A percentile compares a stretch with the other conserved stretches of the same genome.
phyloP scores from a whole-genome alignment of 768 basidiomycete genomes.

The Cytidiella melzeri region DNA sequence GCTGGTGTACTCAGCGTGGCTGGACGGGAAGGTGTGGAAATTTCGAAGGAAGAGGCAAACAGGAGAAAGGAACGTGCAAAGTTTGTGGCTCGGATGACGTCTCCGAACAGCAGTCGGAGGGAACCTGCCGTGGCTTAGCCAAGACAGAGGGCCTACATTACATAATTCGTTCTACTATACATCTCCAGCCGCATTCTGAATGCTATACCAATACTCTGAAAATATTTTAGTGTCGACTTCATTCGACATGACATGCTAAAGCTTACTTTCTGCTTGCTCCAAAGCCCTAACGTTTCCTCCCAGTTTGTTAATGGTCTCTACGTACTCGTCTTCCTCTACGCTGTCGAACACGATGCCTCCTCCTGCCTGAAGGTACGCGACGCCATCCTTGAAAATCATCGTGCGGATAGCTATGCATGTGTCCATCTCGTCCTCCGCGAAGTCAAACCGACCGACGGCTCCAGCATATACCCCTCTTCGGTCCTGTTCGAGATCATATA shows the following conservation, averaged over 20 bases:
- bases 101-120: neutral
- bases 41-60: constrained; percentile 30
- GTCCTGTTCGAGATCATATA: constrained; percentile 82
- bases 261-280: constrained; percentile 83
- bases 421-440: constrained; percentile 92
- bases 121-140: neutral
- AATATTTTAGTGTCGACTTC: constrained; percentile 15
- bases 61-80: constrained; percentile 7
- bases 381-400: constrained; percentile 93
- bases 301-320: constrained; percentile 94
- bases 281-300: constrained; percentile 81
- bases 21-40: constrained; percentile 63
- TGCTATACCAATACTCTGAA: constrained; percentile 64
- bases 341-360: constrained; percentile 98
- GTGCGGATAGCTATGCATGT: constrained; percentile 98
- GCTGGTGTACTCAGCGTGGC: constrained; percentile 88
- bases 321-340: constrained; percentile 94
- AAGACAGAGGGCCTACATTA: constrained; percentile 1
- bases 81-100: neutral
- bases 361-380: constrained; percentile 90
- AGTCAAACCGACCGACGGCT: constrained; percentile 97
- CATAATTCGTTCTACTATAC: constrained; percentile 8
- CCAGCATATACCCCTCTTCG: constrained; percentile 93
- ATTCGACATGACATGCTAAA: constrained; percentile 14
- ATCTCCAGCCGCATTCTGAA: constrained; percentile 36